phyloP scores from a whole-genome alignment of 225 moss, liverwort and hornwort species.

The Marchantia paleacea region DNA sequence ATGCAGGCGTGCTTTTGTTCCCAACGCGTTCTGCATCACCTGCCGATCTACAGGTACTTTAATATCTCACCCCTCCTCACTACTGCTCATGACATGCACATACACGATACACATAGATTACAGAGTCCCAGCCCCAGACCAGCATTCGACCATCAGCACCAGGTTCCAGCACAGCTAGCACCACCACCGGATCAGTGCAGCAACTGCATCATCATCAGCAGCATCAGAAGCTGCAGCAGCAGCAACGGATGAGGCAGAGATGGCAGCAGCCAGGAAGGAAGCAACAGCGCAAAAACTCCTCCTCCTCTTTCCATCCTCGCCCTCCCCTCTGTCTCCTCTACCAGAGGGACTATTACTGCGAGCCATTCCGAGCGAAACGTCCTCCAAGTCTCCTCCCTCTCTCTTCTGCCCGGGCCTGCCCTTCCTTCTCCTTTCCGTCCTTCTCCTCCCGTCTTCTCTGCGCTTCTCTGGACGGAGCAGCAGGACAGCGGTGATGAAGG shows the following conservation, averaged over 20 bases:
- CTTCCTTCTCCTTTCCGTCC: background rate
- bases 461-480: background rate
- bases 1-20: conserved; percentile 1
- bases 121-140: background rate
- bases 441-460: background rate
- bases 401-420: background rate
- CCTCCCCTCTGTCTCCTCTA: no score
- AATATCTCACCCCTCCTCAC: background rate
- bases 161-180: background rate
- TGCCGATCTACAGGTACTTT: conserved; percentile 5
- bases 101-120: background rate
- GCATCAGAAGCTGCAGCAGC: no score
- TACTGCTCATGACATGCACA: background rate
- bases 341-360: background rate
- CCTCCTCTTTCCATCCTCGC: background rate
- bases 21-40: conserved; percentile 5
- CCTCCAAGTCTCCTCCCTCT: background rate
- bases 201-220: conserved; percentile 1
- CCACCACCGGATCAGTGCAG: background rate
- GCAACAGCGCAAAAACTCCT: background rate
- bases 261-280: background rate
- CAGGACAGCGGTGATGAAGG: background rate
- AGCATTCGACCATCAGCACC: conserved; percentile 1
- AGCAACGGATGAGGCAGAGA: background rate
- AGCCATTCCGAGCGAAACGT: background rate